Base-by-base conservation (phyloP, 129 eudicot species). In the Saussurea involucrata region DNA sequence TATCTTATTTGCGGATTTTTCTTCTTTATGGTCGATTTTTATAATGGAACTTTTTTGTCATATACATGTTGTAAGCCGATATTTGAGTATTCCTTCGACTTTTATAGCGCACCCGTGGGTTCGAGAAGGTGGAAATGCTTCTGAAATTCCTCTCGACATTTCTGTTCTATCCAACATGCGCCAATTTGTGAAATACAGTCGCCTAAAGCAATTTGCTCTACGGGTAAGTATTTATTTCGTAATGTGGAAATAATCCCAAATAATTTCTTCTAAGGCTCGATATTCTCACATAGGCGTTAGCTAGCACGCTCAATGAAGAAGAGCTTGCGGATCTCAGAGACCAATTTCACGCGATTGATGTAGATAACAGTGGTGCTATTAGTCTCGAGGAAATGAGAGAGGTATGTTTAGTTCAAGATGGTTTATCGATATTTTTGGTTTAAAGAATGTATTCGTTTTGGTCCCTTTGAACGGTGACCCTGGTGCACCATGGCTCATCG, bases 311-410 rank as follows among this genome's bases (percentile, higher is more conserved):
- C 64, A 83, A 86, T 58, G 99, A 95, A 61, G 91, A 82, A 77
- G 97, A 92, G 81, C 67, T 95, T 44, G 69, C 91, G 60, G 90
- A 88, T 84, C 91, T 95, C 24, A 86, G 86, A 58, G 99, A 95
- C 83, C 99, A 95, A 57, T 95, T 95, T 88, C 91, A 86, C 21
- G 99, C 97, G n/a, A 95, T 92, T 80, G 99, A 95, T 76, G 92
- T 84, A 31, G 99, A 95, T 81, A 95, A 95, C 83, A 95, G 80
- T 82, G 99, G 99, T 27, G 76, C 86, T 63, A 95, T 95, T 67
- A 95, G 96, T 74, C 97, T 95, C 63, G 97, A 95, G 79, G 99
- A 95, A 86, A 92, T 95, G 99, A 85, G 92, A 82, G 92, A 87
- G 98, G 98, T 94, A 76, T 27, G 27, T 63, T 71, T 71, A 28